Conservation (phyloP, 352 stramenopile species). For the Globisporangium sylvaticum region DNA sequence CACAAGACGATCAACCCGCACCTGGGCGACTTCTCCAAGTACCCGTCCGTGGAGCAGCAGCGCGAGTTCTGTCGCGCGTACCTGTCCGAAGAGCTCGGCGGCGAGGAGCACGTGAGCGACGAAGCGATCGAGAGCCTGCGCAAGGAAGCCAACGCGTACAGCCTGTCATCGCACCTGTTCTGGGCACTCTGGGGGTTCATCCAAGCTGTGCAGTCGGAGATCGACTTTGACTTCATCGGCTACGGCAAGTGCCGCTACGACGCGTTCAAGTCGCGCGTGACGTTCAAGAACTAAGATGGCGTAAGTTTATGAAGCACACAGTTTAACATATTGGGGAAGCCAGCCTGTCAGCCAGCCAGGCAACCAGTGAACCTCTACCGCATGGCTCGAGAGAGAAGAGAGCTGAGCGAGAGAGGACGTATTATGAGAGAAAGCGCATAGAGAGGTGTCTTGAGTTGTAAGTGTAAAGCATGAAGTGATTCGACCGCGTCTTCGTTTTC, state of each 20-base stretch:
- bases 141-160: constrained; percentile 78
- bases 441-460: constrained; percentile 4
- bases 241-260: constrained; percentile 80
- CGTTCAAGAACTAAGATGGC: constrained; percentile 36
- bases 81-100: constrained; percentile 37
- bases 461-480: constrained; percentile 8
- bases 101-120: constrained; percentile 40
- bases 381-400: not conserved
- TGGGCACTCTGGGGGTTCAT: constrained; percentile 91
- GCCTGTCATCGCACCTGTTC: constrained; percentile 85
- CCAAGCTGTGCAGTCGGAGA: constrained; percentile 83
- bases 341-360: not conserved
- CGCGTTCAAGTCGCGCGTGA: constrained; percentile 61
- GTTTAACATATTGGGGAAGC: not conserved
- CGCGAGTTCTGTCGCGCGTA: constrained; percentile 69
- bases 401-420: not conserved
- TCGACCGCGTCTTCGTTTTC: not conserved
- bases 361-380: not conserved
- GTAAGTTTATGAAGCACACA: not conserved
- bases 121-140: constrained; percentile 59
- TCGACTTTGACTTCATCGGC: constrained; percentile 91
- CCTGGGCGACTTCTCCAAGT: constrained; percentile 70
- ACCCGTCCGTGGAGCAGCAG: constrained; percentile 61
- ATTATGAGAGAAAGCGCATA: constrained; percentile 5
- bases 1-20: constrained; percentile 80